Conservation (phyloP, 495 filamentous ascomycete genomes). For the Pseudevernia furfuracea region DNA sequence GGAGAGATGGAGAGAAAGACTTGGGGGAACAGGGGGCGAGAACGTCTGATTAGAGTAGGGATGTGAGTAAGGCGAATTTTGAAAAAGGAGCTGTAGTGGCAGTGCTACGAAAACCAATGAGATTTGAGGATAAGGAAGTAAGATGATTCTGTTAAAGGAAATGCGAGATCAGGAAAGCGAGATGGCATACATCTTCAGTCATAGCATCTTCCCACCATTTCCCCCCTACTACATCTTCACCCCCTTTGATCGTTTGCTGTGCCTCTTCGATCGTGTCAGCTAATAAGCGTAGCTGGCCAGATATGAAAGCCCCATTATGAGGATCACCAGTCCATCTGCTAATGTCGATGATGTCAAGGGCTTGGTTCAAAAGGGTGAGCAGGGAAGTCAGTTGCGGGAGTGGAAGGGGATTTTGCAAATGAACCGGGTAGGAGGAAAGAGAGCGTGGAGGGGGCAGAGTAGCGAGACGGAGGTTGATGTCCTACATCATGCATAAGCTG, state of each 20-base stretch:
- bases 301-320: conserved; percentile 58
- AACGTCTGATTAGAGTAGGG: conserved; percentile 61
- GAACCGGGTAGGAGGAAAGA: conserved; percentile 32
- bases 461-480: conserved; percentile 43
- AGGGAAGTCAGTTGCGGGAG: conserved; percentile 64
- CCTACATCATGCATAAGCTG: conserved; percentile 29
- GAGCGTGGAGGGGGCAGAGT: conserved; percentile 44
- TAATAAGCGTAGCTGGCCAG: conserved; percentile 70
- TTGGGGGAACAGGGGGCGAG: conserved; percentile 66
- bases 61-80: conserved; percentile 59
- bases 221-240: conserved; percentile 41
- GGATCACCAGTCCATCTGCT: conserved; percentile 59
- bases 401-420: conserved; percentile 42
- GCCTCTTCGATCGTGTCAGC: conserved; percentile 70
- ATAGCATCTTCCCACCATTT: conserved; percentile 49
- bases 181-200: conserved; percentile 16
- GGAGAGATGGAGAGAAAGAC: conserved; percentile 61
- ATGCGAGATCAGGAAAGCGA: background rate
- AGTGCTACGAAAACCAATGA: conserved; percentile 24
- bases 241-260: conserved; percentile 45
- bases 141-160: background rate
- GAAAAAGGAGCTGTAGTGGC: conserved; percentile 48
- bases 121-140: background rate
- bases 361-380: conserved; percentile 64
- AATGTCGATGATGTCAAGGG: conserved; percentile 70